Percentiles rank a stretch among this genome's conserved stretches.
Conservation (phyloP, 1,284 basidiomycete species). For the Ustilago loliicola region DNA sequence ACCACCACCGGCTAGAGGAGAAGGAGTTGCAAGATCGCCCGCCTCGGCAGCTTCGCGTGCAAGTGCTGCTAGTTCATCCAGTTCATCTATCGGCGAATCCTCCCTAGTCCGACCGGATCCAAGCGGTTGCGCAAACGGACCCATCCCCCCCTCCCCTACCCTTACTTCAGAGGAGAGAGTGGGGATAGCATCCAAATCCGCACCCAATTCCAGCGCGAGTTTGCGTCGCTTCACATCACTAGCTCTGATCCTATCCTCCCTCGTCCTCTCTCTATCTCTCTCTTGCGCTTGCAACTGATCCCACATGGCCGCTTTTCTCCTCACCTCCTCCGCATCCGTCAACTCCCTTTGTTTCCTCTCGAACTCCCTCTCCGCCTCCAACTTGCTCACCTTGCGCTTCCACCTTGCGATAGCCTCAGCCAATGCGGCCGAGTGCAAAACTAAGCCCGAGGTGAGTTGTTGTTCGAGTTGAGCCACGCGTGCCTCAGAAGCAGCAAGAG, state of each 20-base stretch:
- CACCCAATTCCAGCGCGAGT: not conserved
- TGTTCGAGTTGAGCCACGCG: not conserved
- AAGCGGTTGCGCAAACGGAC: slow-evolving; percentile 25
- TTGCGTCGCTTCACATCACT: slow-evolving; percentile 24
- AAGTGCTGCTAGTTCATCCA: slow-evolving; percentile 43
- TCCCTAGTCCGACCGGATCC: not conserved
- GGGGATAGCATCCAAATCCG: not conserved
- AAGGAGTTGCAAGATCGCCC: slow-evolving; percentile 14
- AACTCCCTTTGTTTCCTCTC: not conserved
- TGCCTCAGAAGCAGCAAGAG: not conserved
- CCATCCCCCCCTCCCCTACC: slow-evolving; percentile 6
- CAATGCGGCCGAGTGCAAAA: slow-evolving; percentile 18
- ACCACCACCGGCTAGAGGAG: not conserved
- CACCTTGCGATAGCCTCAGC: slow-evolving; percentile 10
- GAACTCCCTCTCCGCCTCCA: slow-evolving; percentile 23
- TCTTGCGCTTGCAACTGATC: slow-evolving; percentile 30
- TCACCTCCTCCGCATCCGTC: slow-evolving; percentile 17
- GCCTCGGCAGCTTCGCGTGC: slow-evolving; percentile 40
- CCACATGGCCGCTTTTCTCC: slow-evolving; percentile 36
- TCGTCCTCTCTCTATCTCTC: slow-evolving; percentile 9
- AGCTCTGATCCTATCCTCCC: slow-evolving; percentile 12
- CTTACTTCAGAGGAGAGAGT: not conserved
- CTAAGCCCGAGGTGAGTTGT: slow-evolving; percentile 28
- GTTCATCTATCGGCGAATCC: slow-evolving; percentile 8
- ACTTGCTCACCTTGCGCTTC: slow-evolving; percentile 8